These are phyloP conservation scores for Globisporangium cystogenes DNA, from an alignment of 352 stramenopile genomes.

Conservation along the genomic window DNA sequence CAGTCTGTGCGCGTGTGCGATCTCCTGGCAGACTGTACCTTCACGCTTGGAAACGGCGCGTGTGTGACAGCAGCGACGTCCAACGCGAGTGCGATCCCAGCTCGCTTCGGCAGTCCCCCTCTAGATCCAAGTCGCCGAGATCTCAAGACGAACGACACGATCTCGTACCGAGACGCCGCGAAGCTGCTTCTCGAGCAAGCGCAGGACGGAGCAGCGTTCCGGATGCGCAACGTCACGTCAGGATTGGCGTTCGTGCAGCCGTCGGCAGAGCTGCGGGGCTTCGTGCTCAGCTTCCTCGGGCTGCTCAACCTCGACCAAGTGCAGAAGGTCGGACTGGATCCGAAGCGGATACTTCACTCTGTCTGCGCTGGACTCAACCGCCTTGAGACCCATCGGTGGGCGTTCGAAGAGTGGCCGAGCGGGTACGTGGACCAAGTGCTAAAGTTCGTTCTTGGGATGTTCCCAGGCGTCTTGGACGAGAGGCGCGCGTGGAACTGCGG, in stretches of 20 bases:
- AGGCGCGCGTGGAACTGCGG: slow-evolving; percentile 71
- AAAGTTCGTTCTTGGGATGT: slow-evolving; percentile 39
- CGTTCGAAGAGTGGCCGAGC: slow-evolving; percentile 44
- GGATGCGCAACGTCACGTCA: slow-evolving; percentile 9
- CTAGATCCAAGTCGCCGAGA: slow-evolving; percentile 21
- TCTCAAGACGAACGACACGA: background rate
- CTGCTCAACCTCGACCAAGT: slow-evolving; percentile 55
- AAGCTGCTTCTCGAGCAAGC: slow-evolving; percentile 20
- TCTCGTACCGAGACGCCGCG: background rate
- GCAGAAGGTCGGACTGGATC: slow-evolving; percentile 27
- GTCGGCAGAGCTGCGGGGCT: slow-evolving; percentile 37
- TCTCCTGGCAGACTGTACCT: slow-evolving; percentile 28
- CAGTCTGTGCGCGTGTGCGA: slow-evolving; percentile 46
- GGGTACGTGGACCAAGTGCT: slow-evolving; percentile 44
- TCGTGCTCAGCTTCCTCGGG: slow-evolving; percentile 60
- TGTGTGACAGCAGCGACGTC: slow-evolving; percentile 23
- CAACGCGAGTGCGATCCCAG: slow-evolving; percentile 10
- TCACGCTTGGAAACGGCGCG: slow-evolving; percentile 43
- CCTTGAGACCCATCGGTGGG: slow-evolving; percentile 57
- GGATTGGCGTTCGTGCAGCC: slow-evolving; percentile 25
- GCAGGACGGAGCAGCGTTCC: slow-evolving; percentile 17
- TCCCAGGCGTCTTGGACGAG: slow-evolving; percentile 34
- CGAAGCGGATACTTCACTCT: slow-evolving; percentile 31
- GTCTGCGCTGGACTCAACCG: slow-evolving; percentile 49
- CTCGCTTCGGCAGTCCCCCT: slow-evolving; percentile 27